Base-by-base conservation (phyloP, 2,329 filamentous ascomycete species). In the Diaporthe longicolla region DNA sequence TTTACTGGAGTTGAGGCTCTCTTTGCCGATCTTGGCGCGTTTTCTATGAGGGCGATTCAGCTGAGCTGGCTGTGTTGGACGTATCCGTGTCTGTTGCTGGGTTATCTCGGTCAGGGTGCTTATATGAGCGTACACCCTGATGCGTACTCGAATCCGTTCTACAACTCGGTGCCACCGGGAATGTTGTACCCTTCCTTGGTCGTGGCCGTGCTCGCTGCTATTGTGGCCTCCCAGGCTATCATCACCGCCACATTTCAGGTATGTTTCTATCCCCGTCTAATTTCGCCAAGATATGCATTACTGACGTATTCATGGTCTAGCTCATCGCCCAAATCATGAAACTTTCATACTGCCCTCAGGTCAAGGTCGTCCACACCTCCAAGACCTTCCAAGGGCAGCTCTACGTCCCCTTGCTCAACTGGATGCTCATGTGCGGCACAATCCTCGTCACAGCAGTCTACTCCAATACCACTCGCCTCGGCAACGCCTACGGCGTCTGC, bases 1-100 rank as follows among this genome's bases (percentile, higher is more conserved):
- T 95, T 95, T 78, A 95, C 93, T 7, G 93, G 91, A 19, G 91
- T 93, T 24, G 93, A 95, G 80, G 92, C 93, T 1, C 85, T 95
- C 1, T 95, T 94, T 78, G 93, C 93, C 1, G 93, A 95, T 77
- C 85, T 95, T 15, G 93, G 93, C 45, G 93, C 93, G 24, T 95
- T 95, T 80, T 89, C 88, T 79, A 87, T 89, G 79, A 82, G 87
- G 68, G 92, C 93, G 0, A 90, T 95, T 66, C 93, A 93, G 78
- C 85, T 95, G 17, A 92, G 89, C 63, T 95, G 93, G 93, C 83
- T 94, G 4, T 85, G 86, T 66, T 91, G 90, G 78, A 88, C 89
- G 3, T 93, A 91, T 75, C 93, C 93, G 0, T 93, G 92, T 77
- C 85, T 87, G 70, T 79, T 92, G 1, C 80, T 92, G 13, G 88